Conservation (phyloP, 805 yeast species). For the Candida ipomoeae region DNA sequence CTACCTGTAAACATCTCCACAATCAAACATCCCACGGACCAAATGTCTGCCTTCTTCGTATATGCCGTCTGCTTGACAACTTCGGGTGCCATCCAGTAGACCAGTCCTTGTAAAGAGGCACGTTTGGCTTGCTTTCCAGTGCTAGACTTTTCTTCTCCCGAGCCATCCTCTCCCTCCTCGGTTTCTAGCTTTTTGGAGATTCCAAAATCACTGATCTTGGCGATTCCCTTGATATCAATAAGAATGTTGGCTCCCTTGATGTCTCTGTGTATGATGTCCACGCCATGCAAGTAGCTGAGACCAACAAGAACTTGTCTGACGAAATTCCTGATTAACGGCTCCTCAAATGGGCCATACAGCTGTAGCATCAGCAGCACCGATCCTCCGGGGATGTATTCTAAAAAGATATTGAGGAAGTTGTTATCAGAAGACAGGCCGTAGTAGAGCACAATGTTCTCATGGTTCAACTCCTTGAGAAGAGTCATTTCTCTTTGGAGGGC, state of each 20-base stretch:
- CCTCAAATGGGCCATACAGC: constrained; percentile 78
- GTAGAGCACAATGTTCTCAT: constrained; percentile 89
- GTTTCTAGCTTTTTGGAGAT: constrained; percentile 49
- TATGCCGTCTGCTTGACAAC: constrained; percentile 91
- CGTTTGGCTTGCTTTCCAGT: constrained; percentile 44
- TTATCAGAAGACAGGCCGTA: constrained; percentile 81
- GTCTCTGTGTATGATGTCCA: constrained; percentile 78
- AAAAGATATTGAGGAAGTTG: constrained; percentile 68
- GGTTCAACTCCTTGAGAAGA: constrained; percentile 72
- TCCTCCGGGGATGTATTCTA: constrained; percentile 42
- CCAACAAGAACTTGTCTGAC: constrained; percentile 75
- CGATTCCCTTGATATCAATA: constrained; percentile 74
- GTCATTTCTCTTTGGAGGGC: constrained; percentile 81
- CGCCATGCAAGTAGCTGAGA: constrained; percentile 65
- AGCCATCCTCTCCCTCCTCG: constrained; percentile 20
- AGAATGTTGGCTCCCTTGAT: constrained; percentile 86
- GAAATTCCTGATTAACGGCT: constrained; percentile 66
- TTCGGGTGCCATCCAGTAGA: constrained; percentile 99
- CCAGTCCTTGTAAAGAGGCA: constrained; percentile 78
- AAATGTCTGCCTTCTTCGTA: constrained; percentile 90
- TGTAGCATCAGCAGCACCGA: constrained; percentile 60
- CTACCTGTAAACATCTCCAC: constrained; percentile 95
- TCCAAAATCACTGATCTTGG: constrained; percentile 85
- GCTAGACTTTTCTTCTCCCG: constrained; percentile 6
- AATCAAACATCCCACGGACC: constrained; percentile 94